Evolutionary conservation across 2,329 filamentous ascomycete genomes (phyloP), one percentile per base, ranked within the genome.

Genomic region (Metarhizium anisopliae): DNA sequence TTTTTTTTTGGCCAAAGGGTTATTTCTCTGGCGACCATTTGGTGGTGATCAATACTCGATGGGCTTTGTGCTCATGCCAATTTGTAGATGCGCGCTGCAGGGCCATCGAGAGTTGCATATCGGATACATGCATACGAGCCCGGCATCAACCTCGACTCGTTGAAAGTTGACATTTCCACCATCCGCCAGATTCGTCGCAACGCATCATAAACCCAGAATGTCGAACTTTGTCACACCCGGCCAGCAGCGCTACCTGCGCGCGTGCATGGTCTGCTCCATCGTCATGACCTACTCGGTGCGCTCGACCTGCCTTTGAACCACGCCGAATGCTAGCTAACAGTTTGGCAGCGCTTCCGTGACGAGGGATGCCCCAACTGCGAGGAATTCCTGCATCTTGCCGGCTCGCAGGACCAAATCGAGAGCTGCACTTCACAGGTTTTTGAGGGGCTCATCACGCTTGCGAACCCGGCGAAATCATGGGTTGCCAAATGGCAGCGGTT

Each of bases 181-280:
- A 49, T 7, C 47, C 42, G 11, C 43, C 13, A 18, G 14, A 42
- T 8, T 13, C 11, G 14, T 20, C n/a, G 2, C 36, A 50, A 25
- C 25, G 25, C 25, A 25, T 25, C 25, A 25, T 25, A 25, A 25
- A 25, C 25, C 25, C 25, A 25, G 25, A 25, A 50, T 59, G 56
- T 57, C 60, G 47, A 87, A 84, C 70, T 91, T 84, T 70, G 86
- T 91, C 59, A 75, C 87, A 16, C 81, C 88, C 6, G 80, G 78
- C 69, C 89, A 94, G 73, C 85, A 87, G 76, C 89, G 92, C 73
- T 86, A 89, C 70, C 82, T 95, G 63, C 92, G 94, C 73, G 94
- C 94, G 67, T 99, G 94, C 79, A 96, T 99, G 91, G 90, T 97
- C 64, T 99, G 94, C 83, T 93, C 90, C 55, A 88, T 97, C 68